Evolutionary conservation across 768 basidiomycete species (phyloP), one percentile per base, ranked within the genome.

Genomic region (Calocera viscosa): DNA sequence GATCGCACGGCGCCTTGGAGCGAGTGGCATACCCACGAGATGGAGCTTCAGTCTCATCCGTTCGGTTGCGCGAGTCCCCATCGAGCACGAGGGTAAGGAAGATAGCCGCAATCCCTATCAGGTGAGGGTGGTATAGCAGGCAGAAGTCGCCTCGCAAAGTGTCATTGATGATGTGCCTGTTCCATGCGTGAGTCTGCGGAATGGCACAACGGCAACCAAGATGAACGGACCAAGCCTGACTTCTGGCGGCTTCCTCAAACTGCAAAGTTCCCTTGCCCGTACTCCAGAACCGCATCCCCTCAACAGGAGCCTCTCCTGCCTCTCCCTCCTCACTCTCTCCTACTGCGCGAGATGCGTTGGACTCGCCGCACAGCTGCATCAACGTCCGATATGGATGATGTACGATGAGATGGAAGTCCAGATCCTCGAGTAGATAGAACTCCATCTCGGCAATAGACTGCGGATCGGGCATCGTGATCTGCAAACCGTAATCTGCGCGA

Each of bases 311-410:
- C 1, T 83, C 84, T 65, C 89, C 84, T 39, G 88, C 82, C 17
- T 78, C 77, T 53, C 65, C 66, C 30, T 66, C 41, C 30, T 38
- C 53, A 19, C 41, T 28, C 28, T 69, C 66, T 1, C 70, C 69
- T 14, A 53, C 68, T 0, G 68, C 68, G 22, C 49, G 65, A 38
- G 65, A 66, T 12, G 39, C 47, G 26, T 14, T 22, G 17, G n/a
- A 85, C 68, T 84, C 84, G 68, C 83, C 87, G 71, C 89, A 90
- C 19, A 96, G 79, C 1, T 88, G 80, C 43, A 89, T 78, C 26
- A 98, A 83, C 0, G 92, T 90, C 64, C 93, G 86, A 76, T 99
- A 99, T 0, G 96, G 95, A 75, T 97, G 96, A 75, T 93, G 97
- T 8, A 97, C 83, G 66, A 87, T 83, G 47, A 99, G 79, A 76